Conservation (phyloP, 495 filamentous ascomycete species). For the Xylaria longipes region DNA sequence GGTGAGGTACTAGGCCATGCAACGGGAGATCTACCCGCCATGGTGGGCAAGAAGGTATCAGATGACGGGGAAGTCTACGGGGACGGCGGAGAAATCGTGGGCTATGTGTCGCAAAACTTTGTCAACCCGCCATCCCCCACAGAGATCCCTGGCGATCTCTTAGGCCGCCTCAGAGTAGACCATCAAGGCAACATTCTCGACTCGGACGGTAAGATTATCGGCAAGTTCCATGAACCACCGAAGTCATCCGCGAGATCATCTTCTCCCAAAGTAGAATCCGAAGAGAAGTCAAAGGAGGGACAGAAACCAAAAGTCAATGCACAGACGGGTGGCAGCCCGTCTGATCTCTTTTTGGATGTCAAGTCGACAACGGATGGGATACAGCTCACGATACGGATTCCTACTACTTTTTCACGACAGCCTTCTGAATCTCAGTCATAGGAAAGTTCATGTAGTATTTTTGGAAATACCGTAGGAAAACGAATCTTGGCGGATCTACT, state of each 20-base stretch:
- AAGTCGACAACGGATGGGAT: conserved; percentile 60
- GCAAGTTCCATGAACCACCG: conserved; percentile 51
- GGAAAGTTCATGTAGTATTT: background rate
- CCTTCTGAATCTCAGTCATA: background rate
- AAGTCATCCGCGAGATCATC: conserved; percentile 27
- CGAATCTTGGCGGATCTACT: background rate
- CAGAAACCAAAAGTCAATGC: conserved; percentile 48
- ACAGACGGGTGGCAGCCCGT: conserved; percentile 48
- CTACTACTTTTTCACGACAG: conserved; percentile 50
- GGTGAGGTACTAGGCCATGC: conserved; percentile 54
- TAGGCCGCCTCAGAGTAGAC: conserved; percentile 52
- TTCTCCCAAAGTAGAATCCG: conserved; percentile 23
- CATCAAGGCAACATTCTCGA: conserved; percentile 54
- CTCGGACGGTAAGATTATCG: conserved; percentile 49
- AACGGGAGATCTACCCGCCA: conserved; percentile 54
- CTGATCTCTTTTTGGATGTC: conserved; percentile 59
- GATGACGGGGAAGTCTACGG: conserved; percentile 54
- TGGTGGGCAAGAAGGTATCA: conserved; percentile 51
- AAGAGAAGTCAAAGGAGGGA: conserved; percentile 37
- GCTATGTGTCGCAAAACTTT: conserved; percentile 55
- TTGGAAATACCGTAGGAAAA: background rate
- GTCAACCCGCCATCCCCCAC: conserved; percentile 33
- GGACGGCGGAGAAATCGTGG: conserved; percentile 52
- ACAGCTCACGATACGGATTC: conserved; percentile 58
- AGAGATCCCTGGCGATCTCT: conserved; percentile 45